Conservation (phyloP, 805 yeast genomes). For the Cyberlindnera maclurae region DNA sequence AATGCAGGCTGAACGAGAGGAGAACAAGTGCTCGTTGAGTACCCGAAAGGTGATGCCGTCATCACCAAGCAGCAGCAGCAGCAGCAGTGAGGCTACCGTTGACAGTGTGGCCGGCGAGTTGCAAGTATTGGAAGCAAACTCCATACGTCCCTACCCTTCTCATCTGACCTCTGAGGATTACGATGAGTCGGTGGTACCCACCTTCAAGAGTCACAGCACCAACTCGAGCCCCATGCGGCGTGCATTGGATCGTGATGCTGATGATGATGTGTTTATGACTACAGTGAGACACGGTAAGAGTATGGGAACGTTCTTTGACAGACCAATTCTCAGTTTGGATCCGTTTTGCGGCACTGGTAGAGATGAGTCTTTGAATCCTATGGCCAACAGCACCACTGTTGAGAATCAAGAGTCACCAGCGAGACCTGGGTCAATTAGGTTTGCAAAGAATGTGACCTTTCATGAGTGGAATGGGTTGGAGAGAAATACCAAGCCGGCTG, state of each 20-base stretch:
- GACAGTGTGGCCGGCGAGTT: not conserved
- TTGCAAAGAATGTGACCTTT: constrained; percentile 4
- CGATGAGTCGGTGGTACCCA: not conserved
- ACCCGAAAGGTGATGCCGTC: too few species aligned
- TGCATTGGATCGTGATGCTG: constrained; percentile 1
- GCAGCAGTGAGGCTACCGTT: not conserved
- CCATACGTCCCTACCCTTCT: not conserved
- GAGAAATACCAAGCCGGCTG: not conserved
- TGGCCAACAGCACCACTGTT: constrained; percentile 1
- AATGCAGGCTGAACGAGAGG: too few species aligned
- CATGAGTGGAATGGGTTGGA: constrained; percentile 1
- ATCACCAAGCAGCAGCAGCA: not conserved
- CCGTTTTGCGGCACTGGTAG: not conserved
- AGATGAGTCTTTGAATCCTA: not conserved
- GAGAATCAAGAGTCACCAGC: not conserved
- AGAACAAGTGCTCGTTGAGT: too few species aligned
- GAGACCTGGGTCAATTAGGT: constrained; percentile 2
- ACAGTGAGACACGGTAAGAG: constrained; percentile 1
- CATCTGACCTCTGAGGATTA: too few species aligned
- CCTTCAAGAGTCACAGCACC: not conserved
- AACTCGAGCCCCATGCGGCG: constrained; percentile 1
- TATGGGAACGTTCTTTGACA: not conserved
- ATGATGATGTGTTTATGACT: constrained; percentile 3
- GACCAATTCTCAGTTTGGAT: not conserved
- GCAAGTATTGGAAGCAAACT: not conserved